Conservation (phyloP, 257 asterid species). For the Solanum lycopersicoides region DNA sequence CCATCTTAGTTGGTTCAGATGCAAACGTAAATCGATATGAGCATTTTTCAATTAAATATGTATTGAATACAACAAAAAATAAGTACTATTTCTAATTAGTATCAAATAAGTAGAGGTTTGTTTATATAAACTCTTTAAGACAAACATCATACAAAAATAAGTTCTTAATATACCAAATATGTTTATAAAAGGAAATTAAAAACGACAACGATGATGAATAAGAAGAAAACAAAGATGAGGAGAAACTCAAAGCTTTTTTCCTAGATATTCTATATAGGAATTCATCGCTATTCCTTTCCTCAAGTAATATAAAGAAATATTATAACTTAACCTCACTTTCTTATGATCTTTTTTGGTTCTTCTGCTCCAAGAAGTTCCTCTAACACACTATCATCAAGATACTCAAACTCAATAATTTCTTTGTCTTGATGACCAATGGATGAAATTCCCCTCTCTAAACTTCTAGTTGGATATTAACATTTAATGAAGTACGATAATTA, state of each 20-base stretch:
- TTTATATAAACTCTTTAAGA: not conserved
- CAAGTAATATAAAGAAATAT: not conserved
- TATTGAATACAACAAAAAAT: not conserved
- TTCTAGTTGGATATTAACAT: not conserved
- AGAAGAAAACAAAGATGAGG: not conserved
- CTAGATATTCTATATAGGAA: not conserved
- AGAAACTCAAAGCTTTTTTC: not conserved
- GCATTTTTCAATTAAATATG: not conserved
- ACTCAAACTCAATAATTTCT: not conserved
- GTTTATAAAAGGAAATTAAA: not conserved
- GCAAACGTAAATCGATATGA: too few relatives aligned
- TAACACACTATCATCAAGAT: not conserved
- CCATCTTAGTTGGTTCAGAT: too few relatives aligned
- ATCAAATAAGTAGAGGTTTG: not conserved
- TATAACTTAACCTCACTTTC: not conserved
- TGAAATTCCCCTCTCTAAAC: not conserved
- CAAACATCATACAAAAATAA: not conserved
- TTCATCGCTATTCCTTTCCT: not conserved
- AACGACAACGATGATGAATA: not conserved
- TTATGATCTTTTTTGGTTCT: not conserved
- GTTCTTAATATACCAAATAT: not conserved
- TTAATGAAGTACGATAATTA: not conserved
- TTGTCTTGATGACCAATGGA: not conserved
- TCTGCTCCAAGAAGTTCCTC: slow-evolving; percentile 1
- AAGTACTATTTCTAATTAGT: not conserved